Evolutionary conservation across 1,284 basidiomycete genomes (phyloP), one percentile per base, ranked within the genome.

Genomic region (Omphalotus olearius): DNA sequence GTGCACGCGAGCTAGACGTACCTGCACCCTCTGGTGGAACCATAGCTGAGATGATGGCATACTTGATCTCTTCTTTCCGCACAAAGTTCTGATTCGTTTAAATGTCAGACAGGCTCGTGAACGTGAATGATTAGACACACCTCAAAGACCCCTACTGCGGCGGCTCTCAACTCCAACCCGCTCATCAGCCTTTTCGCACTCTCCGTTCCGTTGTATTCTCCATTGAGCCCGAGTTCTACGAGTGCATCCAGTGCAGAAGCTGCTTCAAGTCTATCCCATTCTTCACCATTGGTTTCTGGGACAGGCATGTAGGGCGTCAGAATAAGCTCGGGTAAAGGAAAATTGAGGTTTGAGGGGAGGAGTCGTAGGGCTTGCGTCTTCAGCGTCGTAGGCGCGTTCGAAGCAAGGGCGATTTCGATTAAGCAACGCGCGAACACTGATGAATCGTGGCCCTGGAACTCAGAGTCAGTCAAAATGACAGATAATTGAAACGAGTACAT

Each of bases 391-490:
- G 97, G 96, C 0, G 92, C 91, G 64, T 98, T 97, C 26, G 93
- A 96, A 3, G 93, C 89, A 18, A 99, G 76, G 0, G 88, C 87
- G 9, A 97, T 73, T 66, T 99, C 95, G 18, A 93, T 68, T 16
- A 99, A 78, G 66, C 90, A 91, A 40, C 94, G 82, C 0, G 87
- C 86, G 60, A 91, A 87, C 4, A 88, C 78, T 41, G 78, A 74
- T 56, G 69, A 70, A 60, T 86, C 85, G 60, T 77, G 78, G 47
- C 70, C 72, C 83, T 85, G 57, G 42, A 47, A 36, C 40, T 55
- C 25, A 56, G 10, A 13, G 23, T 51, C 14, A 53, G 45, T 39
- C 23, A 6, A 23, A n/a, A n/a, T 39, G 7, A 33, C 17, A 14
- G 9, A 41, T 26, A n/a, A n/a, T 28, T 11, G 41, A 18, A 33